A percentile compares a stretch with the other conserved stretches of the same genome.
Evolutionary conservation across 1,139 yeast species (phyloP).

Genomic region (Diutina ranongensis): DNA sequence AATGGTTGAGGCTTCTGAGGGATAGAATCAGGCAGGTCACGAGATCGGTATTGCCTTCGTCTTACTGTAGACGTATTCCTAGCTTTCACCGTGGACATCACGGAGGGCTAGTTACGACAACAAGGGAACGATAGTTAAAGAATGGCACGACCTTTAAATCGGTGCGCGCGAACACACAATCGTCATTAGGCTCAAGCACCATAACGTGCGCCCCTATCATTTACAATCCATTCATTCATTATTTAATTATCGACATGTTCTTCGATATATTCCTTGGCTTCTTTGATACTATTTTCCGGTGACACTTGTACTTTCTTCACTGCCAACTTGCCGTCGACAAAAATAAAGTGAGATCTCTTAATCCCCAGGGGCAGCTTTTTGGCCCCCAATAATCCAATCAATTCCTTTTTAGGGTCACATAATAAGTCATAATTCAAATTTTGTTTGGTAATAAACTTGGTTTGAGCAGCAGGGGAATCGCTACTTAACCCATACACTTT

Average conservation of each 20-base stretch:
- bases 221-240: no score
- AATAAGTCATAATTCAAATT: constrained; percentile 61
- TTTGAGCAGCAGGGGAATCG: constrained; percentile 66
- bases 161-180: neutral
- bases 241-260: no score
- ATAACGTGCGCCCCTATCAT: no score
- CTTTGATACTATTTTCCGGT: constrained; percentile 37
- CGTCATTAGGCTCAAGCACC: no score
- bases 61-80: neutral
- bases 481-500: constrained; percentile 61
- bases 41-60: neutral
- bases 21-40: neutral
- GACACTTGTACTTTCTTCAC: constrained; percentile 57
- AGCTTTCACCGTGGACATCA: neutral
- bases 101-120: no score
- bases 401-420: constrained; percentile 60
- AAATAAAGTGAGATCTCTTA: constrained; percentile 83
- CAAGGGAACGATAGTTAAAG: no score
- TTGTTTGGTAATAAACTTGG: constrained; percentile 63
- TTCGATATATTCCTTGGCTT: constrained; percentile 1
- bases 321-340: constrained; percentile 62
- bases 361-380: constrained; percentile 69
- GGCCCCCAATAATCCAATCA: constrained; percentile 73
- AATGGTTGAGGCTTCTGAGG: neutral
- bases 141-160: no score